A percentile compares a stretch with the other conserved stretches of the same genome.
Evolutionary conservation across 345 rosid genomes (phyloP).

Genomic region (Euphorbia lathyris): DNA sequence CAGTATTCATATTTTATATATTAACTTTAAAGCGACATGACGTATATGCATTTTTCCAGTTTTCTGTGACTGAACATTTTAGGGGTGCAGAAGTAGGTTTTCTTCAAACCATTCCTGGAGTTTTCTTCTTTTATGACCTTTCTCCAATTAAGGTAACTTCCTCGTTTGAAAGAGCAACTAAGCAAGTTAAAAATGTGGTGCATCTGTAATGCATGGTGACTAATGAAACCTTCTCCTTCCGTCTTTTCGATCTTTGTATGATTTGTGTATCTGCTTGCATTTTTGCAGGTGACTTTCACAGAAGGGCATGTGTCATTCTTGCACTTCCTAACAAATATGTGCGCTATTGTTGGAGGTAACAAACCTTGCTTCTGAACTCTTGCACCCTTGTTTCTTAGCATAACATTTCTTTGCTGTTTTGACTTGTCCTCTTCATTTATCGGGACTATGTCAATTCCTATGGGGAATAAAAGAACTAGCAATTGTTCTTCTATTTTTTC

Average conservation of each 20-base stretch:
- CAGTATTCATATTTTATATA: background rate
- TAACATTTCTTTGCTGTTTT: background rate
- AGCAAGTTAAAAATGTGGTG: background rate
- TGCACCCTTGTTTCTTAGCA: background rate
- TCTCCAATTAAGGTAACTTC: constrained; percentile 87
- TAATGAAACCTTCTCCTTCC: background rate
- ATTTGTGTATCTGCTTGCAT: background rate
- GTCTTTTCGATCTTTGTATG: background rate
- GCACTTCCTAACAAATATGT: constrained; percentile 87
- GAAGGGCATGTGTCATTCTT: constrained; percentile 82
- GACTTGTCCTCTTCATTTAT: background rate
- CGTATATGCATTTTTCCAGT: constrained; percentile 36
- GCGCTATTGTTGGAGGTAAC: constrained; percentile 95
- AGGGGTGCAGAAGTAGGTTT: constrained; percentile 57
- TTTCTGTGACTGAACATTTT: constrained; percentile 92
- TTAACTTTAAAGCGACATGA: constrained; percentile 18
- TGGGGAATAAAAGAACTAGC: background rate
- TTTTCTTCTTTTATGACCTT: constrained; percentile 96
- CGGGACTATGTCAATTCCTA: background rate
- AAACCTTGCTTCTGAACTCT: background rate
- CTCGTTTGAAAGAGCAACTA: background rate
- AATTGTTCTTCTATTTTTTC: background rate
- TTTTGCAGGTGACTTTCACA: constrained; percentile 75
- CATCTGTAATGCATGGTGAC: background rate
- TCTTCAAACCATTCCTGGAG: constrained; percentile 75